These are phyloP conservation scores for Picea sitchensis DNA, from an alignment of 75 land plant genomes.

Conservation along the genomic window DNA sequence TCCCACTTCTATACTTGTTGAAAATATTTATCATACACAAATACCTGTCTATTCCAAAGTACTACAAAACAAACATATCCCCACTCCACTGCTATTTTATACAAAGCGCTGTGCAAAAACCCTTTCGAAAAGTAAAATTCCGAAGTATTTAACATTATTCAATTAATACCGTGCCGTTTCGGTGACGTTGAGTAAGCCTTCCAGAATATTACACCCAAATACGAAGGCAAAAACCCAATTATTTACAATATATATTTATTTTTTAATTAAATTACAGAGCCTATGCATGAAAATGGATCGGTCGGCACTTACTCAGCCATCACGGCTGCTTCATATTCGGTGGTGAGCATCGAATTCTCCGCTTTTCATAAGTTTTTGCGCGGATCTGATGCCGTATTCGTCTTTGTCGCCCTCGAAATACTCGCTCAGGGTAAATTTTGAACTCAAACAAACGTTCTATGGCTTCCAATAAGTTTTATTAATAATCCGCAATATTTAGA, in stretches of 20 bases:
- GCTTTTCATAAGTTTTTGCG: neutral
- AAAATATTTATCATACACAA: too few relatives aligned
- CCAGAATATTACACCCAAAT: neutral
- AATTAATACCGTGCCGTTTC: neutral
- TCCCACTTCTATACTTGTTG: too few relatives aligned
- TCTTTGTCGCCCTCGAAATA: neutral
- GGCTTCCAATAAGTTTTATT: neutral
- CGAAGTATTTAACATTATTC: too few relatives aligned
- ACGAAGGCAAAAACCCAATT: neutral
- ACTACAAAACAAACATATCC: too few relatives aligned
- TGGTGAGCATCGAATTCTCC: neutral
- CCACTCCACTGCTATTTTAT: too few relatives aligned
- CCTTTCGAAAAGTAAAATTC: too few relatives aligned
- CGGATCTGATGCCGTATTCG: neutral
- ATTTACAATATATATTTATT: neutral
- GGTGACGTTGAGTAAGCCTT: neutral
- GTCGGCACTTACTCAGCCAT: neutral
- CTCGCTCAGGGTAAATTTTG: neutral
- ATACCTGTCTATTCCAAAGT: too few relatives aligned
- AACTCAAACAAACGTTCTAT: neutral
- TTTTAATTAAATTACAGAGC: neutral
- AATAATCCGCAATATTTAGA: too few relatives aligned
- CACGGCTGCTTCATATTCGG: neutral
- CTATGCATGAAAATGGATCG: neutral
- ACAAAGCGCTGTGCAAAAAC: too few relatives aligned